These are phyloP conservation scores for Syzygium jambos DNA, from an alignment of 345 rosid genomes.

Conservation along the genomic window DNA sequence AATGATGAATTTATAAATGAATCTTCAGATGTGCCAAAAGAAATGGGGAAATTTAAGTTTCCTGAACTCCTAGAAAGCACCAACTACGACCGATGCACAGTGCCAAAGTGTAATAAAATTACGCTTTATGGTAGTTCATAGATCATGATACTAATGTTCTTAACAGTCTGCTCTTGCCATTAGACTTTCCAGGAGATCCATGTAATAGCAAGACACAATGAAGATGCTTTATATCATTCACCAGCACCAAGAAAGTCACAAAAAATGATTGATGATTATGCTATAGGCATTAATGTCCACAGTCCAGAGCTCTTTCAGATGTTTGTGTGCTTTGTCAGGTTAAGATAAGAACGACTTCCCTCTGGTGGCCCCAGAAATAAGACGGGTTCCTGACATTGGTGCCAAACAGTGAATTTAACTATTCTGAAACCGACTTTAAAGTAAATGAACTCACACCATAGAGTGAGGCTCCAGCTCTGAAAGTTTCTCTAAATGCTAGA, in stretches of 20 bases:
- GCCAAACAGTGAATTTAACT: not conserved
- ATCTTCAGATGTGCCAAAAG: not conserved
- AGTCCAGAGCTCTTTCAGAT: not conserved
- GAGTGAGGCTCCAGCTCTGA: constrained; percentile 89
- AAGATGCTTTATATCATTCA: not conserved
- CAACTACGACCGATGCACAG: not conserved
- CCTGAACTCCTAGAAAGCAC: not conserved
- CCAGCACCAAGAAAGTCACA: not conserved
- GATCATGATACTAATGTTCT: not conserved
- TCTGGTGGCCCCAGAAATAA: not conserved
- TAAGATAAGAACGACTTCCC: not conserved
- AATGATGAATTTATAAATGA: not conserved
- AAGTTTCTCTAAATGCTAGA: constrained; percentile 75
- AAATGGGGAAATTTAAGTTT: not conserved
- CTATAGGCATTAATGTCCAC: not conserved
- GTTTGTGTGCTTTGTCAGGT: not conserved
- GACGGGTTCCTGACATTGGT: not conserved
- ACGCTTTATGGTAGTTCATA: not conserved
- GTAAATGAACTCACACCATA: constrained; percentile 57
- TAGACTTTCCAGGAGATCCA: not conserved
- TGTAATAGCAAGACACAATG: not conserved
- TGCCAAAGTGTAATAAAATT: not conserved
- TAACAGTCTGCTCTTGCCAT: not conserved
- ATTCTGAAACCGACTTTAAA: not conserved
- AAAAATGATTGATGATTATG: not conserved